These are phyloP conservation scores for Geranium brycei DNA, from an alignment of 345 rosid genomes.

Conservation along the genomic window DNA sequence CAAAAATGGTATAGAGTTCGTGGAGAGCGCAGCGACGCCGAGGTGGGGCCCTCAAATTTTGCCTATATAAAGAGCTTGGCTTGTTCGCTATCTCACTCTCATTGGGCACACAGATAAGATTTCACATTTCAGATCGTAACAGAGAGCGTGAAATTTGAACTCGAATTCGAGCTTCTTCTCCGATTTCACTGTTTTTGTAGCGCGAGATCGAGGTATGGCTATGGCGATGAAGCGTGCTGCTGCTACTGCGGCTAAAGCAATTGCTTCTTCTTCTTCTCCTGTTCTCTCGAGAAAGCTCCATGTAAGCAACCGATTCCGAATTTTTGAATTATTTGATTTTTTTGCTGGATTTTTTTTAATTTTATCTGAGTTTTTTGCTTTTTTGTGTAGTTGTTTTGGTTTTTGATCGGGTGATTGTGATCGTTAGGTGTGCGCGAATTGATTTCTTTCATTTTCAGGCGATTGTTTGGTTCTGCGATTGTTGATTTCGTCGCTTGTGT, in stretches of 20 bases:
- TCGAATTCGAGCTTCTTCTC: too few relatives aligned
- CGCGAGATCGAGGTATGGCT: too few relatives aligned
- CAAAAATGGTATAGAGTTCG: too few relatives aligned
- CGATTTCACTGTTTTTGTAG: too few relatives aligned
- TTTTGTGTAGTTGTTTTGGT: neutral
- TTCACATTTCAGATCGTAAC: too few relatives aligned
- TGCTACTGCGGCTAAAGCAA: slow-evolving; percentile 37
- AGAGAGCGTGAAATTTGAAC: too few relatives aligned
- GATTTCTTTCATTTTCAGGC: neutral
- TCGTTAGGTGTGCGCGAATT: too few relatives aligned
- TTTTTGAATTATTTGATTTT: neutral
- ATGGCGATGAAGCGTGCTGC: slow-evolving; percentile 56
- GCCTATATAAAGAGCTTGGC: too few relatives aligned
- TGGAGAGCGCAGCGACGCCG: too few relatives aligned
- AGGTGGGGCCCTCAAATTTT: too few relatives aligned
- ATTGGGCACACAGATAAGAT: too few relatives aligned
- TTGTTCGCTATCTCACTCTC: too few relatives aligned
- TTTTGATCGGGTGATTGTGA: neutral
- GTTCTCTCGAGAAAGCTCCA: slow-evolving; percentile 34
- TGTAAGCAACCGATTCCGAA: slow-evolving; percentile 27
- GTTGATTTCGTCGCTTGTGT: neutral
- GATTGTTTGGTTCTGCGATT: neutral
- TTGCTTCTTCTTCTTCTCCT: slow-evolving; percentile 24
- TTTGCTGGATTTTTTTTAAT: neutral
- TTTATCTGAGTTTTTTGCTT: neutral